Conservation (phyloP, 306 rosid species). For the Cyclanthera cordifolia region DNA sequence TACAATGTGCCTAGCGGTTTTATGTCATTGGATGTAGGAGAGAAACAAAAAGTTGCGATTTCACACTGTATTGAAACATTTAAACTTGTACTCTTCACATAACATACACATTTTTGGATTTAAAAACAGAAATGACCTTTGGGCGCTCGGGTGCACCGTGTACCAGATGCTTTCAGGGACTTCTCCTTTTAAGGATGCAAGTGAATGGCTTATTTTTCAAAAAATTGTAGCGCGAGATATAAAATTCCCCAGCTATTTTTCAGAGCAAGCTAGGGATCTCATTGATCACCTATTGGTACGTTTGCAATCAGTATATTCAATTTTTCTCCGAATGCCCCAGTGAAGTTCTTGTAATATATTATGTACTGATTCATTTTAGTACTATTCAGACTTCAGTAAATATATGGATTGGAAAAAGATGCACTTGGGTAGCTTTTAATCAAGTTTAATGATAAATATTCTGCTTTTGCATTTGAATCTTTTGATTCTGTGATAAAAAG, state of each 20-base stretch:
- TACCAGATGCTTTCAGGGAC: constrained; percentile 99
- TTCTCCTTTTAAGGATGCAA: constrained; percentile 95
- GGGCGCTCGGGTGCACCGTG: constrained; percentile 99
- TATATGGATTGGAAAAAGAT: not conserved
- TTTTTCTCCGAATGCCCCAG: not conserved
- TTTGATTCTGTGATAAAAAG: not conserved
- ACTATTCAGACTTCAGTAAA: not conserved
- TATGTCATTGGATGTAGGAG: not conserved
- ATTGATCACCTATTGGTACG: constrained; percentile 83
- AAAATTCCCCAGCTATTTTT: constrained; percentile 81
- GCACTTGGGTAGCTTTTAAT: not conserved
- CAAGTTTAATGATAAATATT: not conserved
- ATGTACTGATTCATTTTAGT: not conserved
- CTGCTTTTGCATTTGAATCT: not conserved
- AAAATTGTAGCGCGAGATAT: constrained; percentile 92
- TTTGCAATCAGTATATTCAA: constrained; percentile 15
- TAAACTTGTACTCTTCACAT: not conserved
- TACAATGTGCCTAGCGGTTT: not conserved
- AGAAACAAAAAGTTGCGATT: not conserved
- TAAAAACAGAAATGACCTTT: constrained; percentile 84
- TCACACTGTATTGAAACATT: not conserved
- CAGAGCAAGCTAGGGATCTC: constrained; percentile 76
- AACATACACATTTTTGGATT: constrained; percentile 11
- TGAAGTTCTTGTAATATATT: not conserved
- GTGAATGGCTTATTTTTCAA: constrained; percentile 99